Evolutionary conservation across 768 basidiomycete species (phyloP).

Genomic region (Hygrophorus russula): DNA sequence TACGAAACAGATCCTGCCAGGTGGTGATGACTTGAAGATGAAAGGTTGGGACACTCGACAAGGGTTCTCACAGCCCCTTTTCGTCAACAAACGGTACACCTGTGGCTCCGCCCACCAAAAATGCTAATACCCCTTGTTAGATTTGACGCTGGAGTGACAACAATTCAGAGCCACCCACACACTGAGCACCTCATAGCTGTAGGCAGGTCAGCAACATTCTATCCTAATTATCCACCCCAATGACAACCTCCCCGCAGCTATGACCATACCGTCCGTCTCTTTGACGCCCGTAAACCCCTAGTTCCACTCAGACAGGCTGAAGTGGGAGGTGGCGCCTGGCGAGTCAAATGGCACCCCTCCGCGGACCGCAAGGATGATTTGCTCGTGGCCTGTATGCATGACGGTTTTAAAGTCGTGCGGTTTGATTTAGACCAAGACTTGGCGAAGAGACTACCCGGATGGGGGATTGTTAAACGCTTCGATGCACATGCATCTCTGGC

Average conservation of each 20-base stretch:
- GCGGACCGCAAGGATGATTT: constrained; percentile 55
- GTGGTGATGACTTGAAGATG: constrained; percentile 85
- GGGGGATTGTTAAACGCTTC: constrained; percentile 44
- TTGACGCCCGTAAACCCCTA: constrained; percentile 65
- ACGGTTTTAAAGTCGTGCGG: constrained; percentile 79
- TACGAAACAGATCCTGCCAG: constrained; percentile 25
- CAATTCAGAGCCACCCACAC: constrained; percentile 77
- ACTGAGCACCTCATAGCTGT: constrained; percentile 78
- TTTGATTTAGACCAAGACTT: constrained; percentile 21
- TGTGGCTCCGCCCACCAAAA: too few species aligned
- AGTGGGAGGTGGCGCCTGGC: constrained; percentile 91
- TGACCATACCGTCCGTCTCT: constrained; percentile 67
- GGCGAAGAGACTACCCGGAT: constrained; percentile 7
- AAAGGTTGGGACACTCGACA: constrained; percentile 86
- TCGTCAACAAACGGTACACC: constrained; percentile 61
- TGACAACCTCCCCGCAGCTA: constrained; percentile 42
- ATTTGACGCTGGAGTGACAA: constrained; percentile 88
- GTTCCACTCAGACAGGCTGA: constrained; percentile 46
- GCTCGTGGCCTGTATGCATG: constrained; percentile 96
- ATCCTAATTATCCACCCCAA: background rate
- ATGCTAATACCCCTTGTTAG: constrained; percentile 24
- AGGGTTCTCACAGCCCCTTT: constrained; percentile 45
- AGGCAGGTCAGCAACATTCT: constrained; percentile 53
- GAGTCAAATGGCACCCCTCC: constrained; percentile 91
- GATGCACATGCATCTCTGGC: constrained; percentile 75